Base-by-base conservation (phyloP, 106 monocot species). In the Narthecium ossifragum region DNA sequence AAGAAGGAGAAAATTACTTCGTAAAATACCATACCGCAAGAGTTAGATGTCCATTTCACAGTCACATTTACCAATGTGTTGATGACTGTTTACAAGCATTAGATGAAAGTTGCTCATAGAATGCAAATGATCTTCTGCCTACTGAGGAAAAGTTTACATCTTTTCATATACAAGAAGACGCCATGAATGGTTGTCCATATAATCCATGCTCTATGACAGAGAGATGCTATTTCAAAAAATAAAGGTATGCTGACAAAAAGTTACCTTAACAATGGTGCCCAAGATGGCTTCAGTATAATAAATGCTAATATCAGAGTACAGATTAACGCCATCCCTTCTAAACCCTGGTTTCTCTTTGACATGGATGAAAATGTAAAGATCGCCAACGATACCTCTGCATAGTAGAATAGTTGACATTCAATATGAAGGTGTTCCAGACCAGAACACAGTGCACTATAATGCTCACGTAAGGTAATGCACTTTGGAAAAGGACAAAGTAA, bases 271-370 rank as follows among this genome's bases (percentile, higher is more conserved):
- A 36, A 52, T 71, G 39, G 91, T 84, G 54, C 98, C 98, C 55
- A 98, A 51, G 66, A 98, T 91, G 45, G 98, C 98, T 57, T 98
- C 81, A 24, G 86, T 87, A 69, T 91, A 98, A 66, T 98, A 84
- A 54, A 98, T 75, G 26, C 15, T 57, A 46, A 98, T 46, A 55
- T 84, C 66, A 15, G 98, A 84, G 53, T 81, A 84, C 43, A 91
- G 61, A 67, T 90, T 72, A 61, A 87, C 73, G 55, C 91, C 91
- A 28, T 91, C 78, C 66, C 98, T 84, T 24, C 58, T 53, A 64
- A 98, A 68, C 54, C 90, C 91, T 50, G 53, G 64, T 66, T 98
- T 98, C 60, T 87, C 78, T 51, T 75, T 73, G 48, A 91, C 79
- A 58, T 73, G 84, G 60, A 98, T 69, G 55, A 70, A 84, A 17